Evolutionary conservation across 1,284 basidiomycete species (phyloP), one percentile per base, ranked within the genome.

Genomic region (Athelia sp.): DNA sequence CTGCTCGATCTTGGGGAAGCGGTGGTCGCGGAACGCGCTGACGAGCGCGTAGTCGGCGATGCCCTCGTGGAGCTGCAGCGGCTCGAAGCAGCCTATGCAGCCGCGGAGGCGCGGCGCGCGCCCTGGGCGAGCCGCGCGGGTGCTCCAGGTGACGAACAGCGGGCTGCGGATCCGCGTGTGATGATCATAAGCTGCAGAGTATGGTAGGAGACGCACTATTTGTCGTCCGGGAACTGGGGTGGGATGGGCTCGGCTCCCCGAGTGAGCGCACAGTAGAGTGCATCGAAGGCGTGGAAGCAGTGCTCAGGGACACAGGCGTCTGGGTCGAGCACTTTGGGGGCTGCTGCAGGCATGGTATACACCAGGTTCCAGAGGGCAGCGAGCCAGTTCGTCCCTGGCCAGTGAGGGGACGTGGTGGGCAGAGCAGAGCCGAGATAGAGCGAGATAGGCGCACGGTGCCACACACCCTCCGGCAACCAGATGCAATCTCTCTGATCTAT

Each of bases 111-210:
- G 74, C 34, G 82, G 75, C 21, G 79, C 68, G 52, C 78, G 76
- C 40, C 81, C 79, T 21, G 79, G 66, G 54, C 79, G 77, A 52
- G 77, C 74, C 48, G 76, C 75, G 53, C 72, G 79, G 47, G 73
- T 89, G 70, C 93, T 95, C 95, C 96, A 99, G 2, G 96, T 98
- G 31, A 99, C 92, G 68, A 99, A 99, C 50, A 99, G 75, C 6
- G 94, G 93, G 66, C 93, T 95, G 57, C 31, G 23, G 44, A n/a
- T 45, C 13, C 38, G n/a, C n/a, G n/a, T n/a, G n/a, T 17, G 18
- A 43, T 36, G 32, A 34, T 34, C 8, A 22, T 3, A 18, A 9
- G n/a, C 19, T 43, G 13, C 10, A 22, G 21, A 24, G 29, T 26
- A 46, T 13, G 17, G 14, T 26, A 43, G 14, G 38, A 35, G 22